These are phyloP conservation scores for Calonectria honghensis DNA, from an alignment of 2,329 filamentous ascomycete genomes.

Conservation along the genomic window DNA sequence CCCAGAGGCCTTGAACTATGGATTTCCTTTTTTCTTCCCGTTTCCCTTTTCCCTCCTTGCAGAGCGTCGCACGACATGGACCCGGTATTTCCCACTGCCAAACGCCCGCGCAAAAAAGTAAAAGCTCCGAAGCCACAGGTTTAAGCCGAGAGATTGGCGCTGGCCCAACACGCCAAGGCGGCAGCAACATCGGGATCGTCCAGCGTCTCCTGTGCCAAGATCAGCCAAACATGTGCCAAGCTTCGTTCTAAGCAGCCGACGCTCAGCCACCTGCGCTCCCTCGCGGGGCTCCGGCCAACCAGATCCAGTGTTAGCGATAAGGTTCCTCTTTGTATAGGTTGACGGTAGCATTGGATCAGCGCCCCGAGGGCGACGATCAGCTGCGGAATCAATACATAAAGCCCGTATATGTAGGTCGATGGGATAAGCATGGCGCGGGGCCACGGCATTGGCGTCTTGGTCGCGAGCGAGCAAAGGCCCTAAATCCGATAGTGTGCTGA, in stretches of 20 bases:
- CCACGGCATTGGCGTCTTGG: slow-evolving; percentile 9
- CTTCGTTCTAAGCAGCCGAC: slow-evolving; percentile 32
- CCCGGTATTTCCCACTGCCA: neutral
- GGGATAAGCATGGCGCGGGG: slow-evolving; percentile 20
- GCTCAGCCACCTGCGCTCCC: slow-evolving; percentile 29
- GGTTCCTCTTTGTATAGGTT: slow-evolving; percentile 23
- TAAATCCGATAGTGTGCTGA: slow-evolving; percentile 11
- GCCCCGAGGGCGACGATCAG: slow-evolving; percentile 8
- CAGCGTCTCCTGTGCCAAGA: slow-evolving; percentile 18
- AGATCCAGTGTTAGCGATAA: neutral
- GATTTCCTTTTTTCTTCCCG: neutral
- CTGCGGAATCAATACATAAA: slow-evolving; percentile 22
- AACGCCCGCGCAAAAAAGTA: neutral
- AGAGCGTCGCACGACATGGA: neutral
- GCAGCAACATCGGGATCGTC: slow-evolving; percentile 13
- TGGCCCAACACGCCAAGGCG: slow-evolving; percentile 6
- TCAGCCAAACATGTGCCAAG: slow-evolving; percentile 29
- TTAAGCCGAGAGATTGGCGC: neutral
- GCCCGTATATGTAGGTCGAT: slow-evolving; percentile 26
- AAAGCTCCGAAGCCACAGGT: neutral
- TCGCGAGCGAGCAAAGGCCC: slow-evolving; percentile 3
- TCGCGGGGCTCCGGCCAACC: slow-evolving; percentile 13
- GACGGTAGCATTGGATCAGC: slow-evolving; percentile 12
- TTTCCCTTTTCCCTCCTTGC: neutral
- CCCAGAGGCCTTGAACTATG: neutral